phyloP scores from a whole-genome alignment of 73 alveolate genomes.

The Breviolum minutum region DNA sequence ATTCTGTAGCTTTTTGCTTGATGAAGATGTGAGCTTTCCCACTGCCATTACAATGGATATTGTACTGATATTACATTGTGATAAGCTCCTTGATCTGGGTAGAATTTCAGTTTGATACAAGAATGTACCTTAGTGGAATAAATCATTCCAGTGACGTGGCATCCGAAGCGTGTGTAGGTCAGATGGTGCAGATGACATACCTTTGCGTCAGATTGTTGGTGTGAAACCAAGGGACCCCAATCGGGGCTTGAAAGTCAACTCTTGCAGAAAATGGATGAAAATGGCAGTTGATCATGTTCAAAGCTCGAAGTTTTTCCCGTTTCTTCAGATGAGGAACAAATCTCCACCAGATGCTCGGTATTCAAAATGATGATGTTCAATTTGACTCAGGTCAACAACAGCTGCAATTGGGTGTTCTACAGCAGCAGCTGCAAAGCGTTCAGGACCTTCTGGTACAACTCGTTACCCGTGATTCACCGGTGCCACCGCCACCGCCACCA shows the following conservation, averaged over 20 bases:
- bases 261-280: too few relatives aligned
- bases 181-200: not conserved
- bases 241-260: too few relatives aligned
- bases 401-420: conserved; percentile 42
- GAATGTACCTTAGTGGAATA: too few relatives aligned
- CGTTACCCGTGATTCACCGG: not conserved
- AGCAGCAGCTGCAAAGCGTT: conserved; percentile 56
- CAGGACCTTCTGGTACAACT: conserved; percentile 42
- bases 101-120: too few relatives aligned
- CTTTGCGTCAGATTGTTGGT: conserved; percentile 34
- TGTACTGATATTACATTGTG: too few relatives aligned
- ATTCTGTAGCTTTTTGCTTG: too few relatives aligned
- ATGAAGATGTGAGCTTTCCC: too few relatives aligned
- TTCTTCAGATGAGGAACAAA: not conserved
- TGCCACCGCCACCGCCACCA: conserved; percentile 8
- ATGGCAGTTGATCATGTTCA: too few relatives aligned
- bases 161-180: not conserved
- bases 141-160: too few relatives aligned
- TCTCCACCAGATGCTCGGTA: not conserved
- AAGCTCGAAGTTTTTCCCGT: too few relatives aligned
- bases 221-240: not conserved
- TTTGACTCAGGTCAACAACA: conserved; percentile 19
- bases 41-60: too few relatives aligned
- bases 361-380: not conserved
- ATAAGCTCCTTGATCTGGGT: too few relatives aligned